phyloP scores from a whole-genome alignment of 768 basidiomycete genomes.

The Hygrocybe coccinea region DNA sequence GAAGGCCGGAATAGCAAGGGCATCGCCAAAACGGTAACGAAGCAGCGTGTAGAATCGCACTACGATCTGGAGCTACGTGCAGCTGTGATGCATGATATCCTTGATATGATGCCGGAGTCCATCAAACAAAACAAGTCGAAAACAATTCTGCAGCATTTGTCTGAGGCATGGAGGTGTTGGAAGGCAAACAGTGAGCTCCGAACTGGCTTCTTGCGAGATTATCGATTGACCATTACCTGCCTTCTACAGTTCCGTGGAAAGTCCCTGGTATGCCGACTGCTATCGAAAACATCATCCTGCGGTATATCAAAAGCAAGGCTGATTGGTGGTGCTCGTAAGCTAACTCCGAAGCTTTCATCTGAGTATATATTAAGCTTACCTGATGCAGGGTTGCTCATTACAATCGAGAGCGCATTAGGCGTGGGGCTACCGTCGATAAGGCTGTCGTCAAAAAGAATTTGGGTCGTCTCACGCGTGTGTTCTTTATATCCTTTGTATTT shows the following conservation, averaged over 20 bases:
- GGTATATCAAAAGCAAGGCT: slow-evolving; percentile 98
- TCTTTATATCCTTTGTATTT: not conserved
- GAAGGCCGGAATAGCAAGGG: slow-evolving; percentile 97
- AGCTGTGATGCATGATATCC: slow-evolving; percentile 99
- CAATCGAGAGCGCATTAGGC: slow-evolving; percentile 94
- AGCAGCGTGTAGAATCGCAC: slow-evolving; percentile 98
- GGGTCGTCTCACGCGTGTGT: slow-evolving; percentile 88
- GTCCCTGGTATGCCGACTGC: slow-evolving; percentile 99
- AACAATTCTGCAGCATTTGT: slow-evolving; percentile 95
- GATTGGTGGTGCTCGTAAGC: slow-evolving; percentile 96
- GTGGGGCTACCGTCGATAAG: slow-evolving; percentile 96
- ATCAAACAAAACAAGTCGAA: slow-evolving; percentile 99
- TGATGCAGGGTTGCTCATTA: slow-evolving; percentile 89
- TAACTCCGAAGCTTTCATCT: not conserved
- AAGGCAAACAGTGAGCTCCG: slow-evolving; percentile 74
- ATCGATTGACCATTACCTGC: slow-evolving; percentile 2
- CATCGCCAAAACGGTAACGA: slow-evolving; percentile 96
- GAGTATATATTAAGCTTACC: not conserved
- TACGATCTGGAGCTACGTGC: slow-evolving; percentile 96
- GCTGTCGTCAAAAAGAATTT: slow-evolving; percentile 99
- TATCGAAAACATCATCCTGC: slow-evolving; percentile 97
- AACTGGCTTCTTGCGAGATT: not conserved
- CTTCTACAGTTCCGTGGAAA: slow-evolving; percentile 84
- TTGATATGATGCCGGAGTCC: slow-evolving; percentile 99
- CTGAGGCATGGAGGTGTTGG: slow-evolving; percentile 98